Evolutionary conservation across 257 asterid genomes (phyloP).

Genomic region (Penstemon davidsonii): DNA sequence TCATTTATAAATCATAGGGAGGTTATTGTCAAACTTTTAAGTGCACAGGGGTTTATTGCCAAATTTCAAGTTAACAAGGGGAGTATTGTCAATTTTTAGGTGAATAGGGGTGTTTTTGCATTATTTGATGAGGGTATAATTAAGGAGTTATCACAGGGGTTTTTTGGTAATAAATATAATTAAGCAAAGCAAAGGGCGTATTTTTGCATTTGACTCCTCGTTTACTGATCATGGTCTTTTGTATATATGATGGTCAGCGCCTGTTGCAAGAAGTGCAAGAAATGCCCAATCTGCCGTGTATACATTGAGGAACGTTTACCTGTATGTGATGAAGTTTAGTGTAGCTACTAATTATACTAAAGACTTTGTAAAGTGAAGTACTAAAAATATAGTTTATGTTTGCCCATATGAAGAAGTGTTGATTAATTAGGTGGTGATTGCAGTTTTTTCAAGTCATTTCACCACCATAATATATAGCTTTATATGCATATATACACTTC

Average conservation of each 20-base stretch:
- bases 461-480: conserved; percentile 31
- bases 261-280: conserved; percentile 86
- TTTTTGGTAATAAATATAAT: too few relatives aligned
- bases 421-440: conserved; percentile 47
- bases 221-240: conserved; percentile 2
- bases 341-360: not conserved
- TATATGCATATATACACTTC: too few relatives aligned
- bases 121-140: too few relatives aligned
- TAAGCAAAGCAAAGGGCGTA: not conserved
- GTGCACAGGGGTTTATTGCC: too few relatives aligned
- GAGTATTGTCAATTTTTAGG: too few relatives aligned
- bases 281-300: conserved; percentile 90
- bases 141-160: too few relatives aligned
- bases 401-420: not conserved
- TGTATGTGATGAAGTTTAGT: conserved; percentile 73
- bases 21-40: too few relatives aligned
- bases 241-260: conserved; percentile 39
- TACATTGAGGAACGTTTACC: conserved; percentile 71
- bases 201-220: not conserved
- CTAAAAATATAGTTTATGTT: not conserved
- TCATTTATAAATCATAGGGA: too few relatives aligned
- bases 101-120: too few relatives aligned
- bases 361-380: conserved; percentile 20
- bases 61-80: too few relatives aligned
- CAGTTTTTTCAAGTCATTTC: conserved; percentile 59